Conservation (phyloP, 371 early-diverging fungal species). For the Apophysomyces variabilis region DNA sequence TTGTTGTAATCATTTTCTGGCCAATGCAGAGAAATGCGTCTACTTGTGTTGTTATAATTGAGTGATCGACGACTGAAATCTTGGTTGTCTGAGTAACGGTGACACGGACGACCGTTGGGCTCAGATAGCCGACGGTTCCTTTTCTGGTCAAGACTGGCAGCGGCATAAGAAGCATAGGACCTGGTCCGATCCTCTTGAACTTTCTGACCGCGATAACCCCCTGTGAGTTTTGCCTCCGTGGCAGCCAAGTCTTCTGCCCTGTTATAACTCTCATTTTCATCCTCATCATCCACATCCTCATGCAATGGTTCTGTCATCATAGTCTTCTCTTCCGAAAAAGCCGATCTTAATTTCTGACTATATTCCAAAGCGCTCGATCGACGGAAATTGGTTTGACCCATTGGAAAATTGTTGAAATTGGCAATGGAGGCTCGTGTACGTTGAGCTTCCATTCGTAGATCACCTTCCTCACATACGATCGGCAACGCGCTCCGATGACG, state of each 20-base stretch:
- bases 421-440: constrained; percentile 35
- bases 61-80: constrained; percentile 20
- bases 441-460: constrained; percentile 2
- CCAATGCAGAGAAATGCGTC: constrained; percentile 28
- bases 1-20: constrained; percentile 3
- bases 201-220: constrained; percentile 17
- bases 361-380: neutral
- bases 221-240: constrained; percentile 52
- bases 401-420: constrained; percentile 42
- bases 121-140: constrained; percentile 48
- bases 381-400: constrained; percentile 12
- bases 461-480: constrained; percentile 43
- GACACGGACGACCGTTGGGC: constrained; percentile 32
- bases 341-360: neutral
- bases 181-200: neutral
- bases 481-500: constrained; percentile 32
- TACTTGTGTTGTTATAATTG: constrained; percentile 11
- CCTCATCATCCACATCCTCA: constrained; percentile 22
- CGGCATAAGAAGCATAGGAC: neutral
- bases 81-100: constrained; percentile 25
- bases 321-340: neutral
- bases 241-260: constrained; percentile 50
- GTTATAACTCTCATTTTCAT: constrained; percentile 14
- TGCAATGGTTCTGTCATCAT: neutral
- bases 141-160: constrained; percentile 17